phyloP scores from a whole-genome alignment of 2,329 filamentous ascomycete species.

The Apiospora kogelbergensis region DNA sequence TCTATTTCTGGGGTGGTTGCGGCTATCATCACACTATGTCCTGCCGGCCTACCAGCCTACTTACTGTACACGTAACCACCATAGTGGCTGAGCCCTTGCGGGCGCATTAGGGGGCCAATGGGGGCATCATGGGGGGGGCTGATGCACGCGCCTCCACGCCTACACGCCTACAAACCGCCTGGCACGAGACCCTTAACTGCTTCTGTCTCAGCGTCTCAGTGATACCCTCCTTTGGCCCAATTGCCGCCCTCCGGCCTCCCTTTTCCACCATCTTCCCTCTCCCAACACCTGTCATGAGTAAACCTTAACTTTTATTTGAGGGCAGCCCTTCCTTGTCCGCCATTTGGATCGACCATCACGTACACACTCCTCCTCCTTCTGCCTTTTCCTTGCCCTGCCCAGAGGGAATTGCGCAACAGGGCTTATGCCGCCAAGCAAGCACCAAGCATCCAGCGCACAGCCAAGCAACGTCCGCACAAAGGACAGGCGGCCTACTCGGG shows the following conservation, averaged over 20 bases:
- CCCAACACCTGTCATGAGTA: background rate
- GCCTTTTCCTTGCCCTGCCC: background rate
- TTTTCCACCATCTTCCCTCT: background rate
- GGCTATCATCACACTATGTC: background rate
- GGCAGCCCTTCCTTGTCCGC: background rate
- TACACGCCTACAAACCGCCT: background rate
- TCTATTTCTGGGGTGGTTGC: too few species aligned
- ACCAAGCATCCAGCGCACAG: background rate
- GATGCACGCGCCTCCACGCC: background rate
- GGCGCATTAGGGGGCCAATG: background rate
- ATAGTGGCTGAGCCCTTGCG: background rate
- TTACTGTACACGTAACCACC: background rate
- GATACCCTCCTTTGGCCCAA: background rate
- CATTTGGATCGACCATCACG: background rate
- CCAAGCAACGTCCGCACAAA: background rate
- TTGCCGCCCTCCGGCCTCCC: background rate
- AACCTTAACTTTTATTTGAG: background rate
- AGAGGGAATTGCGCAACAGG: background rate
- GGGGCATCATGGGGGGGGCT: background rate
- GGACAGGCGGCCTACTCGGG: background rate
- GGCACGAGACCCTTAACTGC: constrained; percentile 4
- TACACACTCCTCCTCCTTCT: background rate
- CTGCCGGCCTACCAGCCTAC: background rate
- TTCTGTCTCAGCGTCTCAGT: background rate
- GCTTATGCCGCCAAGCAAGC: background rate